Evolutionary conservation across 768 basidiomycete genomes (phyloP), one percentile per base, ranked within the genome.

Genomic region (Lentinula edodes): DNA sequence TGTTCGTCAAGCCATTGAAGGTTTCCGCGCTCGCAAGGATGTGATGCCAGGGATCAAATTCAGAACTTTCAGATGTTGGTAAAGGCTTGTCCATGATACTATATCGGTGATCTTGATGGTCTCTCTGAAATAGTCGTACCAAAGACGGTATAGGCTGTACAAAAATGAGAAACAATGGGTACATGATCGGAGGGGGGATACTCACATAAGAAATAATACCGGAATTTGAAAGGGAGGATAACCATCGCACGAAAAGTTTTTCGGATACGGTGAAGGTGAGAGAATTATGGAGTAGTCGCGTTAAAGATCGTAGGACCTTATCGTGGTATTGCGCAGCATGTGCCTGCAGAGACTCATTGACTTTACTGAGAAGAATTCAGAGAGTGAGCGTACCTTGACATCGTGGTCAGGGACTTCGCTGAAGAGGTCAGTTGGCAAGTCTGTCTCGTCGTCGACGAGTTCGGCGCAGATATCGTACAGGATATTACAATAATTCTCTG

Each of bases 201-300:
- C 70, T 66, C 55, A 86, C 84, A 69, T 82, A 74, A 28, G 71
- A 66, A 57, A 72, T 71, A 10, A 73, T 59, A 45, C 73, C 70
- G 32, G 70, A 66, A 16, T 64, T 63, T 18, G 78, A 73, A 5
- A 81, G 72, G 15, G 75, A 72, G 51, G 84, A 76, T 43, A 91
- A 72, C 87, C 89, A 90, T 38, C 73, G 73, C 50, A 83, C 66
- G 65, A 89, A 83, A 34, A 90, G 65, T 56, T 77, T 76, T 56
- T 89, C 84, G 65, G 87, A 84, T 7, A 77, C 70, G 16, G 77
- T 82, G 73, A 87, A 89, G 39, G 81, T 70, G 9, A 86, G 76
- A 6, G 78, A 79, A 34, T 73, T 71, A 52, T 87, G 84, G 6
- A 75, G 76, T 8, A 90, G 68, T 65, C 81, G 83, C 50, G 80